phyloP scores from a whole-genome alignment of 352 stramenopile genomes.

The Blastocystis hominis region DNA sequence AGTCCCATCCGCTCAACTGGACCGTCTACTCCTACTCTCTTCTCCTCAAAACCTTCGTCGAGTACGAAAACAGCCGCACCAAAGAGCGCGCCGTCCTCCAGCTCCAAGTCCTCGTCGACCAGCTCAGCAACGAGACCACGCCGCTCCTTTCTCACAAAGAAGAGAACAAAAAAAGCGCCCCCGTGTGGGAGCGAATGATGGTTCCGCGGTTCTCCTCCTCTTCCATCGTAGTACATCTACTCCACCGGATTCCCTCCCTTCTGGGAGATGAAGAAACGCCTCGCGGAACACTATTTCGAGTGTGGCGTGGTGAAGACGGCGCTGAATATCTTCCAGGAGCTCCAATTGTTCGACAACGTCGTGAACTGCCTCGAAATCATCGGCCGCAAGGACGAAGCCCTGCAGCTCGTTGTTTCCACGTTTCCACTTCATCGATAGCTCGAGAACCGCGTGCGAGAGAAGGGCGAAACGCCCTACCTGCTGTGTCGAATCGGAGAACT shows the following conservation, averaged over 20 bases:
- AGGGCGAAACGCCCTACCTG: conserved; percentile 43
- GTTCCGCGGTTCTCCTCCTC: background rate
- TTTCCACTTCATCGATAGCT: background rate
- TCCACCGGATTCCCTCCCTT: conserved; percentile 53
- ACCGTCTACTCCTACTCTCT: conserved; percentile 56
- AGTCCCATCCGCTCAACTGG: conserved; percentile 52
- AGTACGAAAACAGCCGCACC: conserved; percentile 58
- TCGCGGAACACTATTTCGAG: conserved; percentile 55
- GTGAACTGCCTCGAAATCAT: conserved; percentile 58
- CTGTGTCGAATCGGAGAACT: conserved; percentile 57
- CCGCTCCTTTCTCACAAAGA: conserved; percentile 43
- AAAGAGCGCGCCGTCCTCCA: conserved; percentile 59
- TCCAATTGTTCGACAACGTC: conserved; percentile 57
- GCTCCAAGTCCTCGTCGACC: conserved; percentile 58
- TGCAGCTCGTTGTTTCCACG: conserved; percentile 5
- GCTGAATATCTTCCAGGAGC: conserved; percentile 47
- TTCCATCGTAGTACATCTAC: conserved; percentile 31
- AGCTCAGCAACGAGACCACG: conserved; percentile 57
- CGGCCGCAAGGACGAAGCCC: conserved; percentile 48
- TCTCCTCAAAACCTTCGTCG: conserved; percentile 48
- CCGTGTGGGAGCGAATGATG: conserved; percentile 56
- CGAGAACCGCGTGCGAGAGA: background rate
- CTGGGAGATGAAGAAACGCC: conserved; percentile 56
- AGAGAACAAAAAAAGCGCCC: conserved; percentile 42
- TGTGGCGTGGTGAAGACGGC: conserved; percentile 42